Conservation (phyloP, 352 stramenopile species). For the Pilasporangium apinafurcum region DNA sequence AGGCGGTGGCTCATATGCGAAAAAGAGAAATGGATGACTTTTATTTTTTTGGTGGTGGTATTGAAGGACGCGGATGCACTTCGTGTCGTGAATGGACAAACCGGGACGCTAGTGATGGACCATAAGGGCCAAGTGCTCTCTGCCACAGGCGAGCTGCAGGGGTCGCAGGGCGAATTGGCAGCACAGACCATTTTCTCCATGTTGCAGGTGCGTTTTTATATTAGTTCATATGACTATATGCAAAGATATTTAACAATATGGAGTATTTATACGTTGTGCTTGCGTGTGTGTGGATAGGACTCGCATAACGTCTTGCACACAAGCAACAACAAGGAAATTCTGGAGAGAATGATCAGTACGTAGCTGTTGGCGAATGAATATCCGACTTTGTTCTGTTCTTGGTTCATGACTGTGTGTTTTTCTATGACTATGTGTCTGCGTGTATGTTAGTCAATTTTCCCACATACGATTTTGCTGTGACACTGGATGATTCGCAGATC, state of each 20-base stretch:
- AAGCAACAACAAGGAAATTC: constrained; percentile 46
- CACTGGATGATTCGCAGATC: constrained; percentile 49
- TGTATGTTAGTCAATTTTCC: constrained; percentile 76
- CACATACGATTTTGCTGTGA: constrained; percentile 62
- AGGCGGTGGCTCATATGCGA: too few species aligned
- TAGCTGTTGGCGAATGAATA: not conserved
- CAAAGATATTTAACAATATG: not conserved
- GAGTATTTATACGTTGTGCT: not conserved
- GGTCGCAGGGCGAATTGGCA: constrained; percentile 37
- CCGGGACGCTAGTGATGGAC: constrained; percentile 58
- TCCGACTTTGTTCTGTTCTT: not conserved
- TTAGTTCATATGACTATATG: not conserved
- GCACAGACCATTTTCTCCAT: constrained; percentile 62
- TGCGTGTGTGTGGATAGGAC: constrained; percentile 16
- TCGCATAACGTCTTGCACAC: constrained; percentile 46
- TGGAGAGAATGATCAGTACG: constrained; percentile 62
- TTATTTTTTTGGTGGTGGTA: too few species aligned
- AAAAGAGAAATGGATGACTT: too few species aligned
- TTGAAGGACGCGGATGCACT: constrained; percentile 46
- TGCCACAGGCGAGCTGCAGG: constrained; percentile 49
- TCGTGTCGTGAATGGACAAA: constrained; percentile 37
- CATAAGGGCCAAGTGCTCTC: constrained; percentile 54
- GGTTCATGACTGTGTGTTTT: not conserved
- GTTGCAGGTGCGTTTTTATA: constrained; percentile 24
- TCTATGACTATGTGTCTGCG: not conserved